These are phyloP conservation scores for Ophiocordyceps camponoti-leonardi DNA, from an alignment of 2,329 filamentous ascomycete species.

Conservation along the genomic window DNA sequence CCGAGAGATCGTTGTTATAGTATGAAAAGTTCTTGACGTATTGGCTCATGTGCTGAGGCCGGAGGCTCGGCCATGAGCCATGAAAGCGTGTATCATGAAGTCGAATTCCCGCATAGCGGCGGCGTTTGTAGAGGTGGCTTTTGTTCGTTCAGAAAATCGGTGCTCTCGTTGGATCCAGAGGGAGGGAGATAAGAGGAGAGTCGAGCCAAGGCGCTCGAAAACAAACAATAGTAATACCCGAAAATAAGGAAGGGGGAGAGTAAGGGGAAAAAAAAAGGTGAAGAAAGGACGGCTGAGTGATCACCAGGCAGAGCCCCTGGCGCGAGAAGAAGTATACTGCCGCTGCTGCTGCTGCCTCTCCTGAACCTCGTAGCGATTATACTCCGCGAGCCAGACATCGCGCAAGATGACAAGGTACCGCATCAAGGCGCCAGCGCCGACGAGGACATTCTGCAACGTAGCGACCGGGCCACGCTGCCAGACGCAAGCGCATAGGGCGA, in stretches of 20 bases:
- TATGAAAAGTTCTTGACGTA: too few species aligned
- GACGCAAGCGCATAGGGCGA: constrained; percentile 34
- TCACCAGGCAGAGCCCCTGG: background rate
- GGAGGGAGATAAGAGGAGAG: background rate
- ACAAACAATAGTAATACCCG: background rate
- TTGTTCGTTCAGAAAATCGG: background rate
- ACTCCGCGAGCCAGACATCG: constrained; percentile 40
- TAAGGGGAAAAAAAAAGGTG: background rate
- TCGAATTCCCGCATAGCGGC: constrained; percentile 20
- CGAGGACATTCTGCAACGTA: constrained; percentile 39
- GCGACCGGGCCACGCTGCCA: constrained; percentile 50
- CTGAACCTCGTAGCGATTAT: constrained; percentile 37
- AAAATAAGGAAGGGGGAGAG: background rate
- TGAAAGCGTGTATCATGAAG: too few species aligned
- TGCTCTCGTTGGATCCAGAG: background rate
- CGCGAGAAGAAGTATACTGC: background rate
- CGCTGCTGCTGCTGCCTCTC: constrained; percentile 6
- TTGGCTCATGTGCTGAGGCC: too few species aligned
- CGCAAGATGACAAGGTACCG: constrained; percentile 30
- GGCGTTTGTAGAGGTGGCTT: constrained; percentile 15
- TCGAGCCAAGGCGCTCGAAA: background rate
- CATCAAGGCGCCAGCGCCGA: constrained; percentile 22
- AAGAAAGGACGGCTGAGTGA: background rate
- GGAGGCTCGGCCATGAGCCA: too few species aligned
- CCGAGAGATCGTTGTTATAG: too few species aligned